Percentiles rank a stretch among this genome's conserved stretches.
These are phyloP conservation scores for Russula abietina DNA, from an alignment of 768 basidiomycete species.

Conservation along the genomic window DNA sequence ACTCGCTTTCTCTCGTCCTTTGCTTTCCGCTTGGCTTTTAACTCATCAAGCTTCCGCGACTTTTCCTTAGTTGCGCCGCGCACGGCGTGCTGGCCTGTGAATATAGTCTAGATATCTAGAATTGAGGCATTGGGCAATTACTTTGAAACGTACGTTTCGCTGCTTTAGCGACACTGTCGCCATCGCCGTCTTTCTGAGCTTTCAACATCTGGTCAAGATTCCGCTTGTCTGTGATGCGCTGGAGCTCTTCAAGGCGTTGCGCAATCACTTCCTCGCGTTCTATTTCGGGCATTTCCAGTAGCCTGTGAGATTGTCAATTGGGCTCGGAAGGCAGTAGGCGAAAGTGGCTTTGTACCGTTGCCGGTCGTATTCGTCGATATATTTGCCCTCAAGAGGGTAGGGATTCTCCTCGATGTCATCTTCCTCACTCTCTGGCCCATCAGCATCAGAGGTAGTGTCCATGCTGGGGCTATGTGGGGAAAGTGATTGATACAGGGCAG, in stretches of 20 bases:
- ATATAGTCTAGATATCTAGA: background rate
- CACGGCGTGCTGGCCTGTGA: conserved; percentile 62
- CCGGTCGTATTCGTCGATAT: conserved; percentile 77
- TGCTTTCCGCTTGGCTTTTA: conserved; percentile 81
- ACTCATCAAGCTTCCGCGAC: conserved; percentile 68
- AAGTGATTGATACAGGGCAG: background rate
- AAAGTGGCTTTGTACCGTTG: conserved; percentile 47
- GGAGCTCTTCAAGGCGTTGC: conserved; percentile 72
- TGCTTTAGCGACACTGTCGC: conserved; percentile 61
- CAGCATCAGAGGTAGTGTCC: conserved; percentile 44
- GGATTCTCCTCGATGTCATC: conserved; percentile 52
- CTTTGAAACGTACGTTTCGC: conserved; percentile 58
- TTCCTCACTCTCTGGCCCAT: conserved; percentile 55
- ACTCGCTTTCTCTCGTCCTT: conserved; percentile 87
- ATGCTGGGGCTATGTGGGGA: background rate
- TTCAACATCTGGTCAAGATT: conserved; percentile 70
- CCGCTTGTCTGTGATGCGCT: conserved; percentile 62
- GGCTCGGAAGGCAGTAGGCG: conserved; percentile 25
- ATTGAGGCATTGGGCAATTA: background rate
- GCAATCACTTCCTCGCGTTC: conserved; percentile 85
- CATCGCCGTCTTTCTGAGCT: conserved; percentile 49
- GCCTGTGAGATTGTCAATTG: conserved; percentile 38
- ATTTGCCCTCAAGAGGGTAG: conserved; percentile 91
- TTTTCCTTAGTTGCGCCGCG: conserved; percentile 79
- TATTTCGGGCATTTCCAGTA: conserved; percentile 77